phyloP scores from a whole-genome alignment of 106 monocot genomes.

The Xerophyta viscosa region DNA sequence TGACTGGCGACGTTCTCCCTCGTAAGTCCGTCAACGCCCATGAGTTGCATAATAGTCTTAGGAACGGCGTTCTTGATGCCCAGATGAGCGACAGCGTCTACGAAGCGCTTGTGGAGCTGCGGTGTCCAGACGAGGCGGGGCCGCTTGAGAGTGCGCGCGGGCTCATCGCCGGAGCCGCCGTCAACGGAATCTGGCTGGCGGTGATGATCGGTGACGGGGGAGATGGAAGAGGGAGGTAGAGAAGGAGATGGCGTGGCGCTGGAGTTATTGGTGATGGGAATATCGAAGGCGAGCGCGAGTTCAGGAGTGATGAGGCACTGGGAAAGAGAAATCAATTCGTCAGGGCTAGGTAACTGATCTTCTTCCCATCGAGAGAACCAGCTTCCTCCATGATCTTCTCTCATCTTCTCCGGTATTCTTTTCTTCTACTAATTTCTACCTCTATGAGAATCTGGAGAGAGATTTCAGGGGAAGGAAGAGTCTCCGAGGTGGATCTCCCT shows the following conservation, averaged over 20 bases:
- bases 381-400: conserved; percentile 43
- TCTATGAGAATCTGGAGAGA: neutral
- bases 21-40: conserved; percentile 80
- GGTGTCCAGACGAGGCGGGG: conserved; percentile 84
- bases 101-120: conserved; percentile 78
- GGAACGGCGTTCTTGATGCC: conserved; percentile 91
- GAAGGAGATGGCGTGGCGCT: neutral
- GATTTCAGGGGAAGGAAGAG: neutral
- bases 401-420: conserved; percentile 6
- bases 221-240: neutral
- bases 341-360: conserved; percentile 69
- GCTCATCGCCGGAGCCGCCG: conserved; percentile 31
- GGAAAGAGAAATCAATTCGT: conserved; percentile 72
- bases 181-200: conserved; percentile 11
- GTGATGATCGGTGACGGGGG: neutral
- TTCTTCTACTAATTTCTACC: neutral
- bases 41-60: conserved; percentile 75
- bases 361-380: conserved; percentile 83
- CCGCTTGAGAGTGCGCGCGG: conserved; percentile 61
- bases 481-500: conserved; percentile 2
- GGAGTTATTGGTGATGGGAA: conserved; percentile 12
- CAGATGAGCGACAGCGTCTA: conserved; percentile 65
- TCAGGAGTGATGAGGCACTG: conserved; percentile 78
- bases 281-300: conserved; percentile 80
- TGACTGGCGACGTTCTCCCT: conserved; percentile 83